Conservation (phyloP, 306 rosid species). For the Ceratonia siliqua region DNA sequence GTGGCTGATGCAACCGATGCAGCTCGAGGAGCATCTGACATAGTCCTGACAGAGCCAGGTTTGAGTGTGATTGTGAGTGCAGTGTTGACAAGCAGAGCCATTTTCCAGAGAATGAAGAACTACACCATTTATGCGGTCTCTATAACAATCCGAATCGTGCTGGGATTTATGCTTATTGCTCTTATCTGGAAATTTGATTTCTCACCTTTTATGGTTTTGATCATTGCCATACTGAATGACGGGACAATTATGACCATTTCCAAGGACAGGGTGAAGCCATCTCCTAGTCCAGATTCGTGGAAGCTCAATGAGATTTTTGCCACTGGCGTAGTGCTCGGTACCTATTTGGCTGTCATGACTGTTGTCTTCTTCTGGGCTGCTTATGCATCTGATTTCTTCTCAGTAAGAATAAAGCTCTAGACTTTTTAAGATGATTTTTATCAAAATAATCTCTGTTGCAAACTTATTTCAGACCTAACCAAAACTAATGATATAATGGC, state of each 20-base stretch:
- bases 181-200: conserved; percentile 80
- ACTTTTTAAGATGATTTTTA: background rate
- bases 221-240: conserved; percentile 81
- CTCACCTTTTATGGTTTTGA: conserved; percentile 82
- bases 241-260: conserved; percentile 92
- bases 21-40: conserved; percentile 75
- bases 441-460: background rate
- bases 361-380: conserved; percentile 71
- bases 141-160: conserved; percentile 70
- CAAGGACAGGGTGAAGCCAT: conserved; percentile 79
- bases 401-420: conserved; percentile 39
- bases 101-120: conserved; percentile 86
- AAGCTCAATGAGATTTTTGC: conserved; percentile 81
- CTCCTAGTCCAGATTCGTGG: conserved; percentile 84
- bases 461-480: background rate
- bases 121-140: conserved; percentile 85
- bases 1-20: conserved; percentile 88
- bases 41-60: conserved; percentile 80
- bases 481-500: background rate
- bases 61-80: conserved; percentile 76
- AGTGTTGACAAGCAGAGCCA: conserved; percentile 77
- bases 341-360: conserved; percentile 76
- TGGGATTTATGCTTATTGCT: conserved; percentile 72
- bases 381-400: conserved; percentile 53
- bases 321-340: conserved; percentile 66